Evolutionary conservation across 2,329 filamentous ascomycete species (phyloP).

Genomic region (Fusarium penzigii): DNA sequence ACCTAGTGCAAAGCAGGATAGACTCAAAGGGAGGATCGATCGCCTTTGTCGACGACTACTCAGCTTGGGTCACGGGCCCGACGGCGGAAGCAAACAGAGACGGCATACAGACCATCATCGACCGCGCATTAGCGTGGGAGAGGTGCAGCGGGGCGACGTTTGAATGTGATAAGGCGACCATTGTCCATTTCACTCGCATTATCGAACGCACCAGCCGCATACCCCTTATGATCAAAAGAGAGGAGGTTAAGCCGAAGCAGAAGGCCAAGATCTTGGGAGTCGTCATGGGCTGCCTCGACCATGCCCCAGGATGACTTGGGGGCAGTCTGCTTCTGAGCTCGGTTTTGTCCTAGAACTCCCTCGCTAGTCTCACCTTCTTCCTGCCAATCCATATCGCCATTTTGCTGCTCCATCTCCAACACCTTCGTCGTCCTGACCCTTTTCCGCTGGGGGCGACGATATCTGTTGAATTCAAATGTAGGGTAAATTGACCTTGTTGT

Average conservation of each 20-base stretch:
- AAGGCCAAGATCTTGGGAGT: no score
- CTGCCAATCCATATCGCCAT: background rate
- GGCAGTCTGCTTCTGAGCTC: background rate
- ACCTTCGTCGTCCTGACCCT: background rate
- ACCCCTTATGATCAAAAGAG: no score
- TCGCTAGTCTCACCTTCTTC: background rate
- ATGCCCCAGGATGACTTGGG: background rate
- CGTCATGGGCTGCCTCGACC: background rate
- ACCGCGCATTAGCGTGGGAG: background rate
- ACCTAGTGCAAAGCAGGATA: background rate
- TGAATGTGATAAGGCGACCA: background rate
- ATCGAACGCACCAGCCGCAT: no score
- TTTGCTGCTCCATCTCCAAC: background rate
- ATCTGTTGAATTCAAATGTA: background rate
- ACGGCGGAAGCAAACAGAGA: background rate
- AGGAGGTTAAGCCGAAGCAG: no score
- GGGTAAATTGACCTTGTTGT: no score
- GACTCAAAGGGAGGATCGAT: background rate
- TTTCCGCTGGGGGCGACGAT: background rate
- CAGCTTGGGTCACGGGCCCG: background rate
- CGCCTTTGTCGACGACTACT: slow-evolving; percentile 1
- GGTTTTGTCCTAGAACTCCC: background rate
- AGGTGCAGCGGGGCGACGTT: background rate
- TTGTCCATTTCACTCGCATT: background rate
- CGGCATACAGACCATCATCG: background rate